Conservation (phyloP, 495 filamentous ascomycete species). For the Physcia stellaris region DNA sequence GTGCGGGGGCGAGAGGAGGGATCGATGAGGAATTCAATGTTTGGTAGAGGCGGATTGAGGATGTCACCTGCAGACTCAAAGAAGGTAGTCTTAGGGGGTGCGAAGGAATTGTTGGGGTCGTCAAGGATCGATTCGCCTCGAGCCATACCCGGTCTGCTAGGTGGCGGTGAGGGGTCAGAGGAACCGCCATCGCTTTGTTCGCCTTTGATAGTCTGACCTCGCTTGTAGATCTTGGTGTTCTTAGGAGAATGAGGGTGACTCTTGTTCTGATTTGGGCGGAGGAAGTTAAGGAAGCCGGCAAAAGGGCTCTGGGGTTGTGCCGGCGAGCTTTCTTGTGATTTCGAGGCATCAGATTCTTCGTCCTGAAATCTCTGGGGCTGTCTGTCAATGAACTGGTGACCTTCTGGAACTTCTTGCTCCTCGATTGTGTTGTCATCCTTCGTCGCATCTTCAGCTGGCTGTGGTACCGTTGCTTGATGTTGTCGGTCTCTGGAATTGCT, state of each 20-base stretch:
- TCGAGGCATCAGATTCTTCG: slow-evolving; percentile 11
- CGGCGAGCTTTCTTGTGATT: slow-evolving; percentile 14
- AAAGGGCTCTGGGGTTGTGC: slow-evolving; percentile 33
- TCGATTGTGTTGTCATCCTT: slow-evolving; percentile 34
- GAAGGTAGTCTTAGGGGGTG: slow-evolving; percentile 84
- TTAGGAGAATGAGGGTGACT: slow-evolving; percentile 23
- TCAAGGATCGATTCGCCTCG: slow-evolving; percentile 33
- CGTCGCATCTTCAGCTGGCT: slow-evolving; percentile 39
- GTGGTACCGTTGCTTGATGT: slow-evolving; percentile 29
- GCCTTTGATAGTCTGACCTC: slow-evolving; percentile 54
- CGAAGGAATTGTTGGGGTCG: slow-evolving; percentile 30
- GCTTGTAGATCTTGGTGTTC: slow-evolving; percentile 58
- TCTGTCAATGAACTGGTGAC: slow-evolving; percentile 2
- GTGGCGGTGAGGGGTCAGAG: slow-evolving; percentile 4
- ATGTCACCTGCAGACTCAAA: slow-evolving; percentile 91
- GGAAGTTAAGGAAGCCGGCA: slow-evolving; percentile 50
- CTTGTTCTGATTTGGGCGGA: slow-evolving; percentile 28
- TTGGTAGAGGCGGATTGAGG: slow-evolving; percentile 77
- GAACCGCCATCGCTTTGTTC: slow-evolving; percentile 29
- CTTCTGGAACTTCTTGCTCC: slow-evolving; percentile 9
- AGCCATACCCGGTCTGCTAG: slow-evolving; percentile 14
- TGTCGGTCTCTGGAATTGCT: slow-evolving; percentile 2
- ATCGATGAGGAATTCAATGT: slow-evolving; percentile 64
- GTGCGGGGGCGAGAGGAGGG: slow-evolving; percentile 73
- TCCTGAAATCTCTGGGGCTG: slow-evolving; percentile 5